A percentile compares a stretch with the other conserved stretches of the same genome.
Conservation (phyloP, 805 yeast genomes). For the Priceomyces medius region DNA sequence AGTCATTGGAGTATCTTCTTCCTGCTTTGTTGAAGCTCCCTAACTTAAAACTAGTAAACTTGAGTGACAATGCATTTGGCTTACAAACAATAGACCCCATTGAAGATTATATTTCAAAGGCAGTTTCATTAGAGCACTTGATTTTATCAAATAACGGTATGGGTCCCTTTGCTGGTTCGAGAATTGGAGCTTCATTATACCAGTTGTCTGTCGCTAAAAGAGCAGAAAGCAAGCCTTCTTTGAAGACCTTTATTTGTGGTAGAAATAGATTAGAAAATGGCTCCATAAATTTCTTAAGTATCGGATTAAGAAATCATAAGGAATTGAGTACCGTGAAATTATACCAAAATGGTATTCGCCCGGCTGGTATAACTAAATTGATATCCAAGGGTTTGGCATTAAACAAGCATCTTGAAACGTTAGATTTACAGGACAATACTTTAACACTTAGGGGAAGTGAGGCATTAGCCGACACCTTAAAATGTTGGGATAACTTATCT, state of each 20-base stretch:
- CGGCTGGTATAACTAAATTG: slow-evolving; percentile 79
- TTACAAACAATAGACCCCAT: slow-evolving; percentile 90
- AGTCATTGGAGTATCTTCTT: slow-evolving; percentile 68
- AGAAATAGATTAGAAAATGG: slow-evolving; percentile 97
- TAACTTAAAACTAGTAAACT: slow-evolving; percentile 68
- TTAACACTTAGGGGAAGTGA: slow-evolving; percentile 72
- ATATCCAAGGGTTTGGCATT: slow-evolving; percentile 67
- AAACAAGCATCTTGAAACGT: slow-evolving; percentile 57
- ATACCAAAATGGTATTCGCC: slow-evolving; percentile 97
- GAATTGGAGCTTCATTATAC: slow-evolving; percentile 85
- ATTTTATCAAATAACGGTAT: slow-evolving; percentile 92
- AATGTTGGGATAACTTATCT: slow-evolving; percentile 61
- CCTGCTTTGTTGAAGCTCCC: slow-evolving; percentile 71
- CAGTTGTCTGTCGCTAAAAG: slow-evolving; percentile 66
- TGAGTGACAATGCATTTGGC: slow-evolving; percentile 96
- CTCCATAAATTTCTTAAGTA: slow-evolving; percentile 78
- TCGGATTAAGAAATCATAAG: slow-evolving; percentile 79
- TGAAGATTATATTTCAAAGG: slow-evolving; percentile 72
- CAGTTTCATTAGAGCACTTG: slow-evolving; percentile 78
- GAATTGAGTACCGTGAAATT: slow-evolving; percentile 71
- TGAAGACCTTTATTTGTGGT: slow-evolving; percentile 92
- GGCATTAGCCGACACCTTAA: slow-evolving; percentile 43
- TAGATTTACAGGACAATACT: slow-evolving; percentile 95
- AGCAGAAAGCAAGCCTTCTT: slow-evolving; percentile 44
- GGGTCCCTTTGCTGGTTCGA: slow-evolving; percentile 97